Evolutionary conservation across 2,329 filamentous ascomycete species (phyloP).

Genomic region (Monilinia fructigena): DNA sequence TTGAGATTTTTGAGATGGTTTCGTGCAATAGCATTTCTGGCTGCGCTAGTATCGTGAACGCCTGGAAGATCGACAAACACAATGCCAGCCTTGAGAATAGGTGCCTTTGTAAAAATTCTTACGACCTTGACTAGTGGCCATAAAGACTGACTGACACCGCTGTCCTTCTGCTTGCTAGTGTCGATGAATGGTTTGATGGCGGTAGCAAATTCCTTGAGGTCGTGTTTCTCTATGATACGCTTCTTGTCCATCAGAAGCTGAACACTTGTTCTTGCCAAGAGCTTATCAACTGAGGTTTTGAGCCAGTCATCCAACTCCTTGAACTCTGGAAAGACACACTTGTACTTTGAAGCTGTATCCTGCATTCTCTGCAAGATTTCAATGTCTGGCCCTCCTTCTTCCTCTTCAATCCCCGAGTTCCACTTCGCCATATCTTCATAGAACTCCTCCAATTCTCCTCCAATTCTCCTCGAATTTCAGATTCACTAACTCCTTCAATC

Average conservation of each 20-base stretch:
- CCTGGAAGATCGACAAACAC: constrained; percentile 33
- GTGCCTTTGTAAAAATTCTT: constrained; percentile 22
- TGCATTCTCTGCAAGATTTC: constrained; percentile 38
- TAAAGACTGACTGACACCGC: background rate
- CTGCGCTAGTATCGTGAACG: constrained; percentile 29
- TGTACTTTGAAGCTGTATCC: constrained; percentile 23
- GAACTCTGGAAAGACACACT: constrained; percentile 1
- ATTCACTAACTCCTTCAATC: constrained; percentile 22
- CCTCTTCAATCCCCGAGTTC: background rate
- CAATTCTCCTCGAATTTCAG: constrained; percentile 29
- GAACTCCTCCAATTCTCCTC: constrained; percentile 25
- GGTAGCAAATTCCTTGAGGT: constrained; percentile 18
- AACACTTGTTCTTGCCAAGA: constrained; percentile 46
- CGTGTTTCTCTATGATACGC: background rate
- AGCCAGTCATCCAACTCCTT: background rate
- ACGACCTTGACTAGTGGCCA: constrained; percentile 33
- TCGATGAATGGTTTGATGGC: constrained; percentile 27
- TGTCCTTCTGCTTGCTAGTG: background rate
- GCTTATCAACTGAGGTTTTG: constrained; percentile 36
- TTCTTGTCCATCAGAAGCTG: constrained; percentile 42
- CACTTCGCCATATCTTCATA: constrained; percentile 24
- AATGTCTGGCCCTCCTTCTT: background rate
- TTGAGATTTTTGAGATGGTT: constrained; percentile 27
- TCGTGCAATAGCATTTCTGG: constrained; percentile 26
- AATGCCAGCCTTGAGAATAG: constrained; percentile 28